phyloP scores from a whole-genome alignment of 176 grass and related monocot species.

The Puya raimondii region DNA sequence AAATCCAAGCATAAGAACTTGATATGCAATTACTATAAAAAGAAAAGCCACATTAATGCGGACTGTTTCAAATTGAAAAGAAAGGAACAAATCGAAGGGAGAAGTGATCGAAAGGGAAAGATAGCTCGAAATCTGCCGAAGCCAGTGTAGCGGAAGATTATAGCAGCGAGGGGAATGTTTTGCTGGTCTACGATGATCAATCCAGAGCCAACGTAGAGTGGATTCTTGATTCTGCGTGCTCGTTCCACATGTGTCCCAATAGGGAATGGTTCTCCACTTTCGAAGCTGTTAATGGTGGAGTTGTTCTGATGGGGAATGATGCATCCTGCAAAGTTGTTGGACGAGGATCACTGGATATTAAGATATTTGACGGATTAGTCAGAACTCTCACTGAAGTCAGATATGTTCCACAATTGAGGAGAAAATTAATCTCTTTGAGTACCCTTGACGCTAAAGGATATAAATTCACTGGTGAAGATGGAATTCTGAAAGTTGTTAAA shows the following conservation, averaged over 20 bases:
- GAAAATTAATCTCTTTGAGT: constrained; percentile 13
- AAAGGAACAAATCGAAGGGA: background rate
- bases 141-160: background rate
- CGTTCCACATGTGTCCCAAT: constrained; percentile 12
- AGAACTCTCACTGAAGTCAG: constrained; percentile 3
- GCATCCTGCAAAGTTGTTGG: background rate
- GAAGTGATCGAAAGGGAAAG: background rate
- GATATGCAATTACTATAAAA: too few relatives aligned
- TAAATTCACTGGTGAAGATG: background rate
- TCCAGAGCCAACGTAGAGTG: background rate
- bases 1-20: background rate
- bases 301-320: constrained; percentile 10
- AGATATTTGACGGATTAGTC: background rate
- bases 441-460: constrained; percentile 6
- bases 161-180: background rate
- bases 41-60: too few relatives aligned
- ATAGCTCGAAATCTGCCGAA: background rate
- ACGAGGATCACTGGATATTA: background rate
- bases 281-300: background rate
- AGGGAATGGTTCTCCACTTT: constrained; percentile 11
- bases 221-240: background rate
- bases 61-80: background rate
- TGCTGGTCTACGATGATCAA: too few relatives aligned
- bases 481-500: background rate
- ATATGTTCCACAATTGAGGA: background rate